These are phyloP conservation scores for Senna siamea DNA, from an alignment of 306 rosid genomes.

Conservation along the genomic window DNA sequence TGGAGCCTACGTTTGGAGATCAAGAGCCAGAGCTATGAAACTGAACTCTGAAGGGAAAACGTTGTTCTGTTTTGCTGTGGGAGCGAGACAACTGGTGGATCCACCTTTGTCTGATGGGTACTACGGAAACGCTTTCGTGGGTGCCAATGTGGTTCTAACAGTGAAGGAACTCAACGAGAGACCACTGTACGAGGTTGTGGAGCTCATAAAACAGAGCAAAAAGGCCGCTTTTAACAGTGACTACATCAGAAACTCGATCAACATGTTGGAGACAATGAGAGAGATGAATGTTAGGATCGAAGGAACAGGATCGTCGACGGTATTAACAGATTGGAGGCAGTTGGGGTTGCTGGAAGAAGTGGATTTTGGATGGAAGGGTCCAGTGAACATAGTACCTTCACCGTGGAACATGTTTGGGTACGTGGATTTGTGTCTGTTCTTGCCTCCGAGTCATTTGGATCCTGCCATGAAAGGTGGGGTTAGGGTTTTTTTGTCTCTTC, in stretches of 20 bases:
- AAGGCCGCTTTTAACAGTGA: slow-evolving; percentile 31
- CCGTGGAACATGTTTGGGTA: slow-evolving; percentile 54
- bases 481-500: slow-evolving; percentile 53
- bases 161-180: slow-evolving; percentile 53
- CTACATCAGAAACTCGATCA: slow-evolving; percentile 38
- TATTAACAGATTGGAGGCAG: slow-evolving; percentile 64
- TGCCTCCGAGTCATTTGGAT: slow-evolving; percentile 57
- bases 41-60: slow-evolving; percentile 51
- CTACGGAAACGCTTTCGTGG: slow-evolving; percentile 63
- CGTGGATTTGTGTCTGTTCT: slow-evolving; percentile 54
- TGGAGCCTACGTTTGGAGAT: slow-evolving; percentile 64
- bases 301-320: slow-evolving; percentile 47
- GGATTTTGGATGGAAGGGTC: slow-evolving; percentile 55
- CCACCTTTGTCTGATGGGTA: slow-evolving; percentile 64
- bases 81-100: slow-evolving; percentile 48
- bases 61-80: slow-evolving; percentile 44
- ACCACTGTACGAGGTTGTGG: slow-evolving; percentile 48
- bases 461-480: slow-evolving; percentile 58
- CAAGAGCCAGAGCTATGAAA: slow-evolving; percentile 52
- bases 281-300: slow-evolving; percentile 25
- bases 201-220: slow-evolving; percentile 57
- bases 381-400: slow-evolving; percentile 48
- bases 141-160: slow-evolving; percentile 35
- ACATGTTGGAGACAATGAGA: slow-evolving; percentile 41
- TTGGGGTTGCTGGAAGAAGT: slow-evolving; percentile 54